Conservation (phyloP, 2,329 filamentous ascomycete genomes). For the Venturia oleaginea region DNA sequence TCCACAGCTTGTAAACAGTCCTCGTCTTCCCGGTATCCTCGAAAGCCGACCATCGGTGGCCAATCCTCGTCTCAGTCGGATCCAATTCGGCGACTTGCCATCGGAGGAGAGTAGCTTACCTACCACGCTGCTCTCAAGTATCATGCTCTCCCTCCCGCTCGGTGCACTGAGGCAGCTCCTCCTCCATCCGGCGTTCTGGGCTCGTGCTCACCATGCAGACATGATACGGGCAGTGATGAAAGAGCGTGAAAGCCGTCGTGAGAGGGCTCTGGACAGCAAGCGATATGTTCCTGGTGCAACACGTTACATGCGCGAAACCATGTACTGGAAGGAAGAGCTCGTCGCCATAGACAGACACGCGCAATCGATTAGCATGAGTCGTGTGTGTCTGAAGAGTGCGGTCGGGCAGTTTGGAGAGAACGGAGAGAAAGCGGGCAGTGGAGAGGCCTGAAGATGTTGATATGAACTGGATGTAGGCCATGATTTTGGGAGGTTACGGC, state of each 20-base stretch:
- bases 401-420: not conserved
- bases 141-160: conserved; percentile 63
- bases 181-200: conserved; percentile 49
- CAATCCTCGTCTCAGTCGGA: conserved; percentile 50
- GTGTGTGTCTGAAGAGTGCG: not conserved
- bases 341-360: not conserved
- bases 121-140: conserved; percentile 48
- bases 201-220: conserved; percentile 18
- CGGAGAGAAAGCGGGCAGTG: not conserved
- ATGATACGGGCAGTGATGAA: conserved; percentile 34
- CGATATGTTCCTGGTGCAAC: conserved; percentile 12
- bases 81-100: conserved; percentile 62
- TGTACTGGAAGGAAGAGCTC: not conserved
- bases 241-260: conserved; percentile 35
- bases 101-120: conserved; percentile 29
- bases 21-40: conserved; percentile 35
- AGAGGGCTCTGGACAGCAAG: conserved; percentile 22
- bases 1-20: conserved; percentile 38
- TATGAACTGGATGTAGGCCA: not conserved
- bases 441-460: not conserved
- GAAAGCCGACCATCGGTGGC: conserved; percentile 29
- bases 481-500: not conserved
- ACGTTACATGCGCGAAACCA: not conserved
- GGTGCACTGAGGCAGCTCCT: conserved; percentile 56
- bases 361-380: not conserved